These are phyloP conservation scores for Candida easanensis DNA, from an alignment of 805 yeast species.

Conservation along the genomic window DNA sequence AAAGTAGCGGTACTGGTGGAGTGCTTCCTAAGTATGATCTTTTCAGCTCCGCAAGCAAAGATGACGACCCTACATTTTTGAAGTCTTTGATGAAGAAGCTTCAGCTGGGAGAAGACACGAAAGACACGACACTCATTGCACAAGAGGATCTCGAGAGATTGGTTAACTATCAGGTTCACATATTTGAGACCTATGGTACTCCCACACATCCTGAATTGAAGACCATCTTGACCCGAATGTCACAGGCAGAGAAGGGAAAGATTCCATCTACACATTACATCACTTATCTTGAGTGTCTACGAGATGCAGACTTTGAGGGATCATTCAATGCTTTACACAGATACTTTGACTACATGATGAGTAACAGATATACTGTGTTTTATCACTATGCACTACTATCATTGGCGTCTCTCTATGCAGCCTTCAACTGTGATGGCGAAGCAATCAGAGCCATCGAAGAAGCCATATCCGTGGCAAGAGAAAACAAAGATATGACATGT, in stretches of 20 bases:
- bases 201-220: constrained; percentile 44
- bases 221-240: constrained; percentile 42
- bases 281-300: constrained; percentile 56
- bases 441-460: constrained; percentile 82
- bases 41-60: constrained; percentile 20
- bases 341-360: constrained; percentile 76
- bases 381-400: constrained; percentile 78
- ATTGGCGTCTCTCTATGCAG: constrained; percentile 67
- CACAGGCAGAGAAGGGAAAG: constrained; percentile 41
- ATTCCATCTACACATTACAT: constrained; percentile 53
- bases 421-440: constrained; percentile 54
- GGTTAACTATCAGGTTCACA: constrained; percentile 50
- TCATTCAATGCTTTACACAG: constrained; percentile 54
- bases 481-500: constrained; percentile 71
- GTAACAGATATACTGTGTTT: constrained; percentile 56
- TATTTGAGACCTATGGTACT: constrained; percentile 50
- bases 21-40: constrained; percentile 10
- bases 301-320: constrained; percentile 55
- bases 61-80: constrained; percentile 22
- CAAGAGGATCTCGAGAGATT: constrained; percentile 49
- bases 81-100: constrained; percentile 9
- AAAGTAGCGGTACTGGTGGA: constrained; percentile 18
- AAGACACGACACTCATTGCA: constrained; percentile 39
- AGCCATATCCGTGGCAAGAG: constrained; percentile 85
- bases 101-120: constrained; percentile 6